These are phyloP conservation scores for Cadophora gregata DNA, from an alignment of 2,329 filamentous ascomycete species.

Conservation along the genomic window DNA sequence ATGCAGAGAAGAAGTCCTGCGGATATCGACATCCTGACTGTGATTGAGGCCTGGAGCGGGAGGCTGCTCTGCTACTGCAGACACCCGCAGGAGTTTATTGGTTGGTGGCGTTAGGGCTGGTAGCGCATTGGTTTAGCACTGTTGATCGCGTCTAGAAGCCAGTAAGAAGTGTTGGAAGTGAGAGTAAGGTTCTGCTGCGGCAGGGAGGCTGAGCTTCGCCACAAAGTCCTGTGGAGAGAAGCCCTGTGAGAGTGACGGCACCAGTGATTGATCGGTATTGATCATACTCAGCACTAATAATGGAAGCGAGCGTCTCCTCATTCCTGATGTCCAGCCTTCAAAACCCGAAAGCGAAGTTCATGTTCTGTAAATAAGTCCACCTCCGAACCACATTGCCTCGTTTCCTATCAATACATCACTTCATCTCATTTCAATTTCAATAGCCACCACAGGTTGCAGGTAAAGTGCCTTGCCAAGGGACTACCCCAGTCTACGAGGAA, in stretches of 20 bases:
- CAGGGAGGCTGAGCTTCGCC: slow-evolving; percentile 2
- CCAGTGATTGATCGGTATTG: background rate
- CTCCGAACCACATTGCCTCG: background rate
- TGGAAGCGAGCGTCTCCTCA: background rate
- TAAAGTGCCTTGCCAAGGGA: slow-evolving; percentile 1
- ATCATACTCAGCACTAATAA: background rate
- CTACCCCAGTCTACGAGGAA: background rate
- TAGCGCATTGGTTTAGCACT: background rate
- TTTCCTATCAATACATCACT: background rate
- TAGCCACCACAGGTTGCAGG: background rate
- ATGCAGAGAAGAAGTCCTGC: background rate
- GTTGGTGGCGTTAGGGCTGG: slow-evolving; percentile 9
- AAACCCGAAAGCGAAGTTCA: background rate
- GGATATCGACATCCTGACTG: background rate
- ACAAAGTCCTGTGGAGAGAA: background rate
- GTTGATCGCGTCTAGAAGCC: slow-evolving; percentile 11
- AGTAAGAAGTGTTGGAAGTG: background rate
- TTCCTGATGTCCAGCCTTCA: background rate
- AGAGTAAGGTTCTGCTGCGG: too few relatives aligned
- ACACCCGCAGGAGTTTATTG: slow-evolving; percentile 7
- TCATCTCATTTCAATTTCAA: background rate
- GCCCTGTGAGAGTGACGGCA: background rate
- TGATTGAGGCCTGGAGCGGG: background rate
- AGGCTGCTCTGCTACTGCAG: background rate
- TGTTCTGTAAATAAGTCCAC: background rate